Conservation (phyloP, 495 filamentous ascomycete species). For the Sphaerosporella brunnea region DNA sequence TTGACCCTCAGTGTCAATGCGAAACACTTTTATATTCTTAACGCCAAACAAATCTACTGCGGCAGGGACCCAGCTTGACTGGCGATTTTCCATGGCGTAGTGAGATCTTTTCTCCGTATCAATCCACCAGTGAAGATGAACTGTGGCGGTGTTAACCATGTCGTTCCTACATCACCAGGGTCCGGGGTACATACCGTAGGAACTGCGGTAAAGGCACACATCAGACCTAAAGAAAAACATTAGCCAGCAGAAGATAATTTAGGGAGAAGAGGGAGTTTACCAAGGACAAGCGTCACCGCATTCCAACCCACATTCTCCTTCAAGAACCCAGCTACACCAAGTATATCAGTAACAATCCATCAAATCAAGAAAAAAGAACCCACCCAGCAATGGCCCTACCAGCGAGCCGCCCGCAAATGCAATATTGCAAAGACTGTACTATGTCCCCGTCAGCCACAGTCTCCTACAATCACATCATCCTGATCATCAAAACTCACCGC, state of each 20-base stretch:
- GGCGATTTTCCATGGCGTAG: too few species aligned
- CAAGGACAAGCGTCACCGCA: slow-evolving; percentile 41
- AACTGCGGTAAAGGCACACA: slow-evolving; percentile 9
- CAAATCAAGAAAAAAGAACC: slow-evolving; percentile 25
- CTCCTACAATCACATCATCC: not conserved
- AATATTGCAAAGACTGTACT: slow-evolving; percentile 18
- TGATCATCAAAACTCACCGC: slow-evolving; percentile 10
- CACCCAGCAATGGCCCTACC: slow-evolving; percentile 43
- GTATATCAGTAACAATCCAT: slow-evolving; percentile 3
- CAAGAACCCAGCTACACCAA: slow-evolving; percentile 36
- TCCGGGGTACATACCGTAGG: slow-evolving; percentile 11
- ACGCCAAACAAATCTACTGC: too few species aligned
- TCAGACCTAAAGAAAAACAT: not conserved
- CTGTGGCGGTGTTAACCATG: slow-evolving; percentile 6
- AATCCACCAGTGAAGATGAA: slow-evolving; percentile 17
- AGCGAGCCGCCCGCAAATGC: slow-evolving; percentile 38
- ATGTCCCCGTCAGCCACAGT: not conserved
- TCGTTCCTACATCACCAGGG: not conserved
- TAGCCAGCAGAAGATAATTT: too few species aligned
- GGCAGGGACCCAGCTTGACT: too few species aligned
- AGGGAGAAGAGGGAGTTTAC: slow-evolving; percentile 3
- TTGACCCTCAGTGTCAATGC: too few species aligned
- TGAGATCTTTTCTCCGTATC: slow-evolving; percentile 10
- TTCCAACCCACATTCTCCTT: slow-evolving; percentile 42
- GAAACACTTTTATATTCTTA: too few species aligned